A percentile compares a stretch with the other conserved stretches of the same genome.
Evolutionary conservation across 805 yeast species (phyloP).

Genomic region (Nakazawaea populi): DNA sequence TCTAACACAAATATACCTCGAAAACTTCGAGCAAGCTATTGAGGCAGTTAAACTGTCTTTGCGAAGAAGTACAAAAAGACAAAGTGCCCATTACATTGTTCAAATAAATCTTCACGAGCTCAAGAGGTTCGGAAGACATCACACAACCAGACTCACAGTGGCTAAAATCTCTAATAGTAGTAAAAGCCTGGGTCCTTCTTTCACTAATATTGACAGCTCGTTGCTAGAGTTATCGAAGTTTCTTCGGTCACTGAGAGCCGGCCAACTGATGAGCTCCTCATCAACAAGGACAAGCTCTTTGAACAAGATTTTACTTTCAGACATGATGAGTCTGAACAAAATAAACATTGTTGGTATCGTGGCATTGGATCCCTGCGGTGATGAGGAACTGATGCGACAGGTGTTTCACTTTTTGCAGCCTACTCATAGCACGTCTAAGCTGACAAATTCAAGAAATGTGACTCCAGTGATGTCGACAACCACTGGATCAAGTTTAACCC

Average conservation of each 20-base stretch:
- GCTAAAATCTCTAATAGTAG: slow-evolving; percentile 31
- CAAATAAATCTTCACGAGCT: slow-evolving; percentile 29
- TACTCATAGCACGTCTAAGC: background rate
- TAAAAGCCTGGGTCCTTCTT: no score
- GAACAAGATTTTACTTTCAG: slow-evolving; percentile 42
- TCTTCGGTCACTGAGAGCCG: slow-evolving; percentile 32
- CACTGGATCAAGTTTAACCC: slow-evolving; percentile 10
- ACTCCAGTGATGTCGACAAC: slow-evolving; percentile 8
- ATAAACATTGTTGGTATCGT: slow-evolving; percentile 28
- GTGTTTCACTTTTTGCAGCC: slow-evolving; percentile 14
- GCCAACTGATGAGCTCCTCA: slow-evolving; percentile 32
- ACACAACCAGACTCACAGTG: slow-evolving; percentile 35
- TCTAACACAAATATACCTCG: slow-evolving; percentile 32
- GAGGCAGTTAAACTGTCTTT: slow-evolving; percentile 33
- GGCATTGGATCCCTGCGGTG: slow-evolving; percentile 33
- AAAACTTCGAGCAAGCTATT: slow-evolving; percentile 30
- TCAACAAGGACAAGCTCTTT: slow-evolving; percentile 39
- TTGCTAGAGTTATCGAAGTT: slow-evolving; percentile 47
- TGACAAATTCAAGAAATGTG: slow-evolving; percentile 15
- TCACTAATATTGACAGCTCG: background rate
- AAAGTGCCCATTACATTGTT: slow-evolving; percentile 35
- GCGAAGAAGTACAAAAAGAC: slow-evolving; percentile 33
- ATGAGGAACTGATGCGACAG: slow-evolving; percentile 24
- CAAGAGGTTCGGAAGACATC: slow-evolving; percentile 10
- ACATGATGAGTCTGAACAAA: slow-evolving; percentile 24